Evolutionary conservation across 345 rosid species (phyloP).

Genomic region (Erodium maritimum): DNA sequence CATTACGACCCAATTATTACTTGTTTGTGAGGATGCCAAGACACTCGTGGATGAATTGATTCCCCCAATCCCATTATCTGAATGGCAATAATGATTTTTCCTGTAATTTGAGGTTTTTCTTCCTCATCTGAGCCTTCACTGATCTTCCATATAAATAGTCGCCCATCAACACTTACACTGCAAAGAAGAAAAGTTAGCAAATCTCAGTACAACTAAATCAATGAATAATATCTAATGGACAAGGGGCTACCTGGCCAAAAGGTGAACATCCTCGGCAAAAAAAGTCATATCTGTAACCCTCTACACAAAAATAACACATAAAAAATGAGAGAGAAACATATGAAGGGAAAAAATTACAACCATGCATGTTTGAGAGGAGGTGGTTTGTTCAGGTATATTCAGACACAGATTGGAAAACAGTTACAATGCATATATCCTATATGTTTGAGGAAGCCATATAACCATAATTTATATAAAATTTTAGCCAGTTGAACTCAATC

Average conservation of each 20-base stretch:
- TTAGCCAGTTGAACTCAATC: background rate
- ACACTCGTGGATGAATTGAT: constrained; percentile 43
- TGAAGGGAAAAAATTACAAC: too few species aligned
- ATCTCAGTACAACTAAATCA: background rate
- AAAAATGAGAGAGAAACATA: background rate
- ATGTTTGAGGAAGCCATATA: too few species aligned
- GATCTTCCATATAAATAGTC: constrained; percentile 54
- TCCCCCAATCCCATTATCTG: constrained; percentile 41
- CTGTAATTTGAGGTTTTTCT: constrained; percentile 61
- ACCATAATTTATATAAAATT: too few species aligned
- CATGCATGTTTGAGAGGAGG: too few species aligned
- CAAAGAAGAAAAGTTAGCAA: constrained; percentile 10
- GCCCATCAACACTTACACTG: constrained; percentile 59
- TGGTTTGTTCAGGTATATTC: too few species aligned
- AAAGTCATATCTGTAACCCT: constrained; percentile 66
- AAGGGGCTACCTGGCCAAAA: constrained; percentile 50
- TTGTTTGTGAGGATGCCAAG: constrained; percentile 84
- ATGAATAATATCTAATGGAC: background rate
- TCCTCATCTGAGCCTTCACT: constrained; percentile 58
- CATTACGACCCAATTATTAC: constrained; percentile 20
- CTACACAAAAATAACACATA: constrained; percentile 18
- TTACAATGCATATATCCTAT: too few species aligned
- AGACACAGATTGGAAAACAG: too few species aligned
- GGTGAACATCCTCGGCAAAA: constrained; percentile 81
- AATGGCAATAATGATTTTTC: constrained; percentile 41